Conservation (phyloP, 2,329 filamentous ascomycete species). For the Lasiodiplodia theobromae region DNA sequence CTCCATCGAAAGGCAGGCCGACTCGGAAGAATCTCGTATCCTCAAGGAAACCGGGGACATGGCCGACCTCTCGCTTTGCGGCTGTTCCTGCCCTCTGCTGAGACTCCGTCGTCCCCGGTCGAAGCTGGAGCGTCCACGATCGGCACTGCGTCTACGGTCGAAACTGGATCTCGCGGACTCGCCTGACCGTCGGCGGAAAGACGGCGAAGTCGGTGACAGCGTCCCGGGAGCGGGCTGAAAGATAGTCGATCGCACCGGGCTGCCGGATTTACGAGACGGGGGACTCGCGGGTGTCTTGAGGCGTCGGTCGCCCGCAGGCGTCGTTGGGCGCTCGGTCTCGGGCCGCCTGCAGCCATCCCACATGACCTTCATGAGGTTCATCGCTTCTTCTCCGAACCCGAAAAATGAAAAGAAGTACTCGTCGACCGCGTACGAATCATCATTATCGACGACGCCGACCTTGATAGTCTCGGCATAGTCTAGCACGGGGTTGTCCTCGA, state of each 20-base stretch:
- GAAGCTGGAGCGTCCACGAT: constrained; percentile 19
- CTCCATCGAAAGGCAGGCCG: constrained; percentile 16
- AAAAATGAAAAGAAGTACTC: constrained; percentile 99
- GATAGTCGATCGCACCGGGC: constrained; percentile 22
- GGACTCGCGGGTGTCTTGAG: constrained; percentile 32
- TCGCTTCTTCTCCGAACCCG: constrained; percentile 80
- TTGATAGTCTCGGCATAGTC: constrained; percentile 95
- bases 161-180: constrained; percentile 52
- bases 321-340: constrained; percentile 2
- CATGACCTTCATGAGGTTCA: constrained; percentile 76
- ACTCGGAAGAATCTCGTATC: constrained; percentile 58
- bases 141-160: constrained; percentile 49
- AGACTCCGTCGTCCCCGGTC: constrained; percentile 27
- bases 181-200: constrained; percentile 42
- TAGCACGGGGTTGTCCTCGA: constrained; percentile 89
- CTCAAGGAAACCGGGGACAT: constrained; percentile 11
- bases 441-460: constrained; percentile 89
- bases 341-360: constrained; percentile 66
- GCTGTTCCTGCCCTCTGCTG: constrained; percentile 1
- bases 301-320: constrained; percentile 10
- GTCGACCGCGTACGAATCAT: constrained; percentile 93
- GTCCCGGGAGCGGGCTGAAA: constrained; percentile 42
- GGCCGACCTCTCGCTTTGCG: neutral
- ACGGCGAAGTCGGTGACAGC: constrained; percentile 49
- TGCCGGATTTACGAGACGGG: constrained; percentile 2